phyloP scores from a whole-genome alignment of 2,329 filamentous ascomycete genomes.

The Pseudovirgaria hyperparasitica region DNA sequence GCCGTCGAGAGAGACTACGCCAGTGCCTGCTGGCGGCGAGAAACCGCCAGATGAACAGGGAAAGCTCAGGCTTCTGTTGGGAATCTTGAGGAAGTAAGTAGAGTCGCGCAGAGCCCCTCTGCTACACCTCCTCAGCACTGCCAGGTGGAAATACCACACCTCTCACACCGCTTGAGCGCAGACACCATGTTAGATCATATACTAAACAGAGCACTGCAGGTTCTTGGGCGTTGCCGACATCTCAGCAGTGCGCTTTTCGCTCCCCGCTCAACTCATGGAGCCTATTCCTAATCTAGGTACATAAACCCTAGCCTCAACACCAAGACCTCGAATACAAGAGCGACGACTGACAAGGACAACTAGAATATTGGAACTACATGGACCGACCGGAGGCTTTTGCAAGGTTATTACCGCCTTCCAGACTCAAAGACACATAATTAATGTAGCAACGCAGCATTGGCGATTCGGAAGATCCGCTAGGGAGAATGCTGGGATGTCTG shows the following conservation, averaged over 20 bases:
- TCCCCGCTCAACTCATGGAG: slow-evolving; percentile 89
- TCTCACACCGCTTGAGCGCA: slow-evolving; percentile 3
- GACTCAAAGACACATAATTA: slow-evolving; percentile 1
- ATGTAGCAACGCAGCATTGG: slow-evolving; percentile 49
- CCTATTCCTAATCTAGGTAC: slow-evolving; percentile 80
- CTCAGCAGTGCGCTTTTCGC: slow-evolving; percentile 86
- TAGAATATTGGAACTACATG: slow-evolving; percentile 97
- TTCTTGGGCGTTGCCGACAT: slow-evolving; percentile 96
- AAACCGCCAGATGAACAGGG: slow-evolving; percentile 64
- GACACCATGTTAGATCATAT: slow-evolving; percentile 3
- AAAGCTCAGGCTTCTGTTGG: slow-evolving; percentile 79
- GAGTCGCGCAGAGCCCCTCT: neutral
- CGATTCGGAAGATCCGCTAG: slow-evolving; percentile 79
- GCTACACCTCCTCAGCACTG: too few relatives aligned
- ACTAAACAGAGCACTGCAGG: slow-evolving; percentile 32
- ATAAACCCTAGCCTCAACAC: slow-evolving; percentile 8
- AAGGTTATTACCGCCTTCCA: slow-evolving; percentile 30
- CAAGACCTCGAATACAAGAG: neutral
- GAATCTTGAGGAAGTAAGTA: slow-evolving; percentile 74
- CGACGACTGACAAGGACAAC: neutral
- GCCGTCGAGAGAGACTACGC: slow-evolving; percentile 22
- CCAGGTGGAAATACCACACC: too few relatives aligned
- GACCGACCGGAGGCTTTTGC: slow-evolving; percentile 87
- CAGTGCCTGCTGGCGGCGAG: slow-evolving; percentile 27
- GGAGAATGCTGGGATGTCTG: slow-evolving; percentile 87